A percentile compares a stretch with the other conserved stretches of the same genome.
These are phyloP conservation scores for Phytophthora chlamydospora DNA, from an alignment of 352 stramenopile genomes.

Conservation along the genomic window DNA sequence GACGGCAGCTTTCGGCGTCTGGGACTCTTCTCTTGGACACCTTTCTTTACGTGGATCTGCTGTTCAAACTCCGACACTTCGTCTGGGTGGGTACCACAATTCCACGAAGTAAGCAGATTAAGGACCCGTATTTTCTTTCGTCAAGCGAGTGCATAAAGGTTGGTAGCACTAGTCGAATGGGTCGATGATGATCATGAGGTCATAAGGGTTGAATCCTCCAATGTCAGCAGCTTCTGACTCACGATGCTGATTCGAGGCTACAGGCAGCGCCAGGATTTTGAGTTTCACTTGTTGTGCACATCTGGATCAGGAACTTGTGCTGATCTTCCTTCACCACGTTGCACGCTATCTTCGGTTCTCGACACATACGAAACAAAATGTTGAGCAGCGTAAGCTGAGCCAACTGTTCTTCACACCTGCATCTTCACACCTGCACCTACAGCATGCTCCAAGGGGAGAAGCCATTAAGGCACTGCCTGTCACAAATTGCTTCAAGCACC, in stretches of 20 bases:
- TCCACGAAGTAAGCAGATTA: conserved; percentile 43
- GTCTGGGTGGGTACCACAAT: conserved; percentile 42
- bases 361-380: conserved; percentile 52
- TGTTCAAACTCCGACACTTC: conserved; percentile 55
- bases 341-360: conserved; percentile 34
- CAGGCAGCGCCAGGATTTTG: neutral
- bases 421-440: conserved; percentile 27
- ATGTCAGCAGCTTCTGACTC: neutral
- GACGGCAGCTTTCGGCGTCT: conserved; percentile 36
- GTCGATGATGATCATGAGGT: conserved; percentile 55
- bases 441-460: conserved; percentile 23
- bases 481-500: conserved; percentile 47
- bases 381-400: conserved; percentile 31
- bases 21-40: neutral
- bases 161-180: conserved; percentile 69
- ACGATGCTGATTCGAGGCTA: neutral
- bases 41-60: neutral
- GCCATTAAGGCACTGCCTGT: neutral
- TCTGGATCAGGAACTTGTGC: conserved; percentile 45
- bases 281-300: conserved; percentile 22
- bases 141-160: conserved; percentile 32
- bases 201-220: conserved; percentile 33
- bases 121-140: conserved; percentile 28
- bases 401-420: conserved; percentile 36
- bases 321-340: conserved; percentile 50